phyloP scores from a whole-genome alignment of 2,329 filamentous ascomycete genomes.

The Blastomyces parvus region DNA sequence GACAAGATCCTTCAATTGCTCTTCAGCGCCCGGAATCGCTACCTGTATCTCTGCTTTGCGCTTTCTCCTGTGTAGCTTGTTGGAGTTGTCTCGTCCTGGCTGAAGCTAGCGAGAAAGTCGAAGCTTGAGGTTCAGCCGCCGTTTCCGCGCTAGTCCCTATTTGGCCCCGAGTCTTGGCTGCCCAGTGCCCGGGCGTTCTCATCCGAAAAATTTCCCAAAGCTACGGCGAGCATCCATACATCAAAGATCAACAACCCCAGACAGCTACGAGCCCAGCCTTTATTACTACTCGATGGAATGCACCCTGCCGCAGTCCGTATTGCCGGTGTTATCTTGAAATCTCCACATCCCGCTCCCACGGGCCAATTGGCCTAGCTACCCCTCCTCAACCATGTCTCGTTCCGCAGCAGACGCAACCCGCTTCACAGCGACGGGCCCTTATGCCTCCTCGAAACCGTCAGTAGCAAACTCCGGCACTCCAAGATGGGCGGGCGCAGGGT shows the following conservation, averaged over 20 bases:
- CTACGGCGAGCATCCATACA: background rate
- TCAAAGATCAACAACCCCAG: background rate
- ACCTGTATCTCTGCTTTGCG: background rate
- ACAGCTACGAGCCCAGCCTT: background rate
- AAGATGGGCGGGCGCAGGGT: constrained; percentile 16
- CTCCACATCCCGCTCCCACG: background rate
- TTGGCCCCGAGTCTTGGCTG: background rate
- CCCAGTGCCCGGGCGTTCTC: background rate
- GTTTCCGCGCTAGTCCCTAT: background rate
- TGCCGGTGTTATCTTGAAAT: background rate
- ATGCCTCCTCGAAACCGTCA: constrained; percentile 36
- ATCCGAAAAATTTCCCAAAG: background rate
- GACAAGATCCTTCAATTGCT: background rate
- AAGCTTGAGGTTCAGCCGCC: background rate
- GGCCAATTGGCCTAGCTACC: constrained; percentile 2
- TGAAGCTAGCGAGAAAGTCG: too few species aligned
- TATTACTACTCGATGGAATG: background rate
- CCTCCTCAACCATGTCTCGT: constrained; percentile 32
- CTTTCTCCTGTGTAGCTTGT: background rate
- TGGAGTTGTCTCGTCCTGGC: background rate
- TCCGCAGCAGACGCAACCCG: constrained; percentile 42
- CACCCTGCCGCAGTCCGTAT: background rate
- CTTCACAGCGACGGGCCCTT: constrained; percentile 43
- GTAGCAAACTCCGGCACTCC: constrained; percentile 19
- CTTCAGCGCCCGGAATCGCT: background rate